These are phyloP conservation scores for Amaranthus palmeri DNA, from an alignment of 148 eudicot species.

Conservation along the genomic window DNA sequence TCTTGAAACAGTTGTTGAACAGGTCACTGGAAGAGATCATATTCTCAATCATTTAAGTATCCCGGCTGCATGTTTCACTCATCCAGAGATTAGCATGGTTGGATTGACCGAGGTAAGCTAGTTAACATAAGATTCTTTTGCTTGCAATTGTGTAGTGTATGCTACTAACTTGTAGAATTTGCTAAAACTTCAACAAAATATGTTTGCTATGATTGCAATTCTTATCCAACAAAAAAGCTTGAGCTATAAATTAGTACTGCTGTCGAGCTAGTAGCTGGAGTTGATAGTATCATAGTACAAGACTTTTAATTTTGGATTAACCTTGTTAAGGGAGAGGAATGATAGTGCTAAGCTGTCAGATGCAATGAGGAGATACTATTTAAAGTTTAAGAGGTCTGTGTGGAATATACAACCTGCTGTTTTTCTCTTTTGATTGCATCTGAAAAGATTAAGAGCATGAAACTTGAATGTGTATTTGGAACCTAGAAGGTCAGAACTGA, in stretches of 20 bases:
- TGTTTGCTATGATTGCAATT: not conserved
- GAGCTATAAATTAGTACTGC: not conserved
- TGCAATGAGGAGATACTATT: not conserved
- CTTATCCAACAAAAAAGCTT: not conserved
- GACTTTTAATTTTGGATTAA: not conserved
- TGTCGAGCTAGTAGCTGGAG: not conserved
- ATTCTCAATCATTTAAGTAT: slow-evolving; percentile 88
- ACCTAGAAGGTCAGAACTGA: too few relatives aligned
- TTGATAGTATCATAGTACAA: not conserved
- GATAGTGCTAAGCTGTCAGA: not conserved
- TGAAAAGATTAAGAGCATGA: not conserved
- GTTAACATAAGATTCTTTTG: not conserved
- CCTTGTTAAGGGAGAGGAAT: not conserved
- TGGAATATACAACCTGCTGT: not conserved
- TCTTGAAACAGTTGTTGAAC: slow-evolving; percentile 73
- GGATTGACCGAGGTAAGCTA: slow-evolving; percentile 90
- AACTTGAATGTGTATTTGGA: not conserved
- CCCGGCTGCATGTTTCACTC: slow-evolving; percentile 99
- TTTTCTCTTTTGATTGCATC: not conserved
- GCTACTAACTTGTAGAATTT: too few relatives aligned
- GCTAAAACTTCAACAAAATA: not conserved
- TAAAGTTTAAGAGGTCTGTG: not conserved
- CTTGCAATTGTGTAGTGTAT: not conserved
- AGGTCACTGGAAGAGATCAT: slow-evolving; percentile 86
- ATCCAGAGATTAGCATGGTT: slow-evolving; percentile 99